phyloP scores from a whole-genome alignment of 1,284 basidiomycete genomes.

The Tilletiaria anomala region DNA sequence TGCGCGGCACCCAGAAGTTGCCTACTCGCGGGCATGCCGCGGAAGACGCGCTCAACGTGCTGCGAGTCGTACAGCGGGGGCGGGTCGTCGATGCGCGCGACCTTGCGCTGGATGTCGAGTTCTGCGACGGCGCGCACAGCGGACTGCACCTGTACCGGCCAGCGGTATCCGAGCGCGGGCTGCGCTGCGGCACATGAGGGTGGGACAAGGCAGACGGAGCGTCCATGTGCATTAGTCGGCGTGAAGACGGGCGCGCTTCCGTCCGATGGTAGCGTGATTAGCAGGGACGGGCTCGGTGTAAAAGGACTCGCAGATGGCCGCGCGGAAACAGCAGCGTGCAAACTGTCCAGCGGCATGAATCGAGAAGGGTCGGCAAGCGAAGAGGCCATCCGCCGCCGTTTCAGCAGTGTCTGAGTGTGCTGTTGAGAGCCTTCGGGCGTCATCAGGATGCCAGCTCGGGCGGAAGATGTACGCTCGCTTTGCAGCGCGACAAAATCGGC shows the following conservation, averaged over 20 bases:
- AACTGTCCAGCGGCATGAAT: constrained; percentile 25
- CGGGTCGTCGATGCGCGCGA: constrained; percentile 23
- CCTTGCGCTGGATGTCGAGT: constrained; percentile 15
- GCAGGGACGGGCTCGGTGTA: constrained; percentile 23
- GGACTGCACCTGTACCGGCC: constrained; percentile 18
- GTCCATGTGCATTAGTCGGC: constrained; percentile 23
- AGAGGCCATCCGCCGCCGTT: constrained; percentile 23
- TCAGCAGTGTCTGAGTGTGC: constrained; percentile 17
- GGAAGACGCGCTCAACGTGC: constrained; percentile 33
- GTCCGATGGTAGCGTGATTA: constrained; percentile 24
- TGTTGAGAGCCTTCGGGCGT: too few species aligned
- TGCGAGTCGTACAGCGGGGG: constrained; percentile 28
- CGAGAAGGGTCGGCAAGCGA: constrained; percentile 23
- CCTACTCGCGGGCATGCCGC: constrained; percentile 24
- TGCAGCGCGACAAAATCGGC: constrained; percentile 20
- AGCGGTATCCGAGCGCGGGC: constrained; percentile 23
- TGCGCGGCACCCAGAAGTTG: constrained; percentile 21
- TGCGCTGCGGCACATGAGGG: constrained; percentile 16
- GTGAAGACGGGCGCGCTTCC: constrained; percentile 21
- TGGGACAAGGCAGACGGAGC: constrained; percentile 17
- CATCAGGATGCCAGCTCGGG: constrained; percentile 13
- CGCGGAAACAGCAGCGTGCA: constrained; percentile 26
- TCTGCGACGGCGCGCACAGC: constrained; percentile 18
- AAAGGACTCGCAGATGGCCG: constrained; percentile 20
- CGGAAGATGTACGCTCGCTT: constrained; percentile 13